Percentiles rank a stretch among this genome's conserved stretches.
phyloP scores from a whole-genome alignment of 1,139 yeast species.

The Yamadazyma triangularis region DNA sequence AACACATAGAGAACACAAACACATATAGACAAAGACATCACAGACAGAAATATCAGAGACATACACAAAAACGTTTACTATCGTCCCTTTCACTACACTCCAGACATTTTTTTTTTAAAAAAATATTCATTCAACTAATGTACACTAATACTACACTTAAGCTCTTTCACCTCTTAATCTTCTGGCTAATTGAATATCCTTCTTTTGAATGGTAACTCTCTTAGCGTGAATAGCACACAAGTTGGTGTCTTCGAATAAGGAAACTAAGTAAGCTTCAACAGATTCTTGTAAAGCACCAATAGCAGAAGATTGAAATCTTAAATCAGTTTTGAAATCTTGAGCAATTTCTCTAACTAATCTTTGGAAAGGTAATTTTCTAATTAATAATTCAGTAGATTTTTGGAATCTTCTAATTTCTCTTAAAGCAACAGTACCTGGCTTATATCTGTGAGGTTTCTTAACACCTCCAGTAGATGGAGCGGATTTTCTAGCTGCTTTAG shows the following conservation, averaged over 20 bases:
- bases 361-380: constrained; percentile 98
- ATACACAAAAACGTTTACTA: too few relatives aligned
- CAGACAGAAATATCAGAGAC: too few relatives aligned
- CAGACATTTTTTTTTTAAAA: too few relatives aligned
- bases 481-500: constrained; percentile 98
- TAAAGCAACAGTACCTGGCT: constrained; percentile 99
- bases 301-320: constrained; percentile 98
- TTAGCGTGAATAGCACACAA: constrained; percentile 99
- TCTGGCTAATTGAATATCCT: constrained; percentile 98
- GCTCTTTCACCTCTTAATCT: constrained; percentile 98
- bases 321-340: constrained; percentile 96
- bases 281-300: constrained; percentile 99
- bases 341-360: constrained; percentile 98
- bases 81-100: too few relatives aligned
- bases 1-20: too few relatives aligned
- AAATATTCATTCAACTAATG: too few relatives aligned
- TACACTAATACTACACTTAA: too few relatives aligned
- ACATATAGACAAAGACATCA: too few relatives aligned
- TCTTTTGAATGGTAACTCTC: constrained; percentile 99
- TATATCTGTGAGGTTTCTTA: constrained; percentile 99
- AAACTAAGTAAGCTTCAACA: constrained; percentile 92
- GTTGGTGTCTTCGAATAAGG: constrained; percentile 94
- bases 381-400: constrained; percentile 93
- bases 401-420: constrained; percentile 99
- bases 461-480: constrained; percentile 99